phyloP scores from a whole-genome alignment of 225 moss, liverwort and hornwort genomes.

The Asterella californica region DNA sequence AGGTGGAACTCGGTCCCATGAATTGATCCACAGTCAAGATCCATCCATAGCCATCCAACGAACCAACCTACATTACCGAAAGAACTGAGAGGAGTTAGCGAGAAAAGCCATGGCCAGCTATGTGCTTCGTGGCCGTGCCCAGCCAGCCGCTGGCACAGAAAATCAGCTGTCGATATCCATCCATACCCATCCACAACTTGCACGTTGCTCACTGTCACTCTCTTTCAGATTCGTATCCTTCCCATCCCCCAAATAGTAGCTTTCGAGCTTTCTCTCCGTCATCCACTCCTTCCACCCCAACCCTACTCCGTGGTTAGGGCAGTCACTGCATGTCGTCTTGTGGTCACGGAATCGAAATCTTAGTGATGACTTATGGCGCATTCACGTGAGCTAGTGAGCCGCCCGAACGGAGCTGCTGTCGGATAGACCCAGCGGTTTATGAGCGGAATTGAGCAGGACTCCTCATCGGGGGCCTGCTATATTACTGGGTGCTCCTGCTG shows the following conservation, averaged over 20 bases:
- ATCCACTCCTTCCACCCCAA: not conserved
- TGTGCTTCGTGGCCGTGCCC: not conserved
- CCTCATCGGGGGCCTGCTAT: too few species aligned
- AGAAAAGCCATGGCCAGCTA: slow-evolving; percentile 9
- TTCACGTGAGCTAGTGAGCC: too few species aligned
- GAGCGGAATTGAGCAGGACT: too few species aligned
- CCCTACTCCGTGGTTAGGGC: slow-evolving; percentile 13
- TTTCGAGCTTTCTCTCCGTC: not conserved
- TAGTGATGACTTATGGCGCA: not conserved
- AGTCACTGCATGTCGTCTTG: not conserved
- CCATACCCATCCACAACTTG: slow-evolving; percentile 6
- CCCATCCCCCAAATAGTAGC: not conserved
- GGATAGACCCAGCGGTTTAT: too few species aligned
- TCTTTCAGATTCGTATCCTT: not conserved
- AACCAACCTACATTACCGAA: slow-evolving; percentile 4
- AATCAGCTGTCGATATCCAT: slow-evolving; percentile 1
- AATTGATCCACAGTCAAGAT: slow-evolving; percentile 2
- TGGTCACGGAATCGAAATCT: not conserved
- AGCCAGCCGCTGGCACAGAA: not conserved
- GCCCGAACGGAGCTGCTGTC: too few species aligned
- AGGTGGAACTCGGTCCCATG: not conserved
- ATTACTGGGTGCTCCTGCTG: too few species aligned
- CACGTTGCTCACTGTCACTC: not conserved
- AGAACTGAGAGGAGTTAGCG: not conserved
- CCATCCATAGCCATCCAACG: slow-evolving; percentile 4